Base-by-base conservation (phyloP, 768 basidiomycete species). In the Lactarius trivialis region DNA sequence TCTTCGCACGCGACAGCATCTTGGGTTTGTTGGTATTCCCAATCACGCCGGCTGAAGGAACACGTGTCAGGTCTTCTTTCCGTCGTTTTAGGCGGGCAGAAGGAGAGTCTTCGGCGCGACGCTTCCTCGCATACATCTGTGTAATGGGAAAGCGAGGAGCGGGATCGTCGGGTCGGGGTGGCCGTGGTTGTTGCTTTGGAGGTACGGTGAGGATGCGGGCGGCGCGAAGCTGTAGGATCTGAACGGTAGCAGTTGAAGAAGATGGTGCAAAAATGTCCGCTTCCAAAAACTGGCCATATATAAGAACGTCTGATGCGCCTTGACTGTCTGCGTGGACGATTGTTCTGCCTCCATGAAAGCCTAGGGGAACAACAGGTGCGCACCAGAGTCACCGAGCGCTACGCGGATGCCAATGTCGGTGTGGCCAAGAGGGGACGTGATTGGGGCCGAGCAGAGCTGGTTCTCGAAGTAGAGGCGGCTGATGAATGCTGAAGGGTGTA, bases 151-250 rank as follows among this genome's bases (percentile, higher is more conserved):
- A 77, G 19, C 89, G 86, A 8, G 89, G 89, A 6, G 85, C 89
- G 0, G 88, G 89, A 63, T 91, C 89, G 64, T 91, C 89, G 0
- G 89, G 89, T 37, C 89, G 78, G 4, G 85, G 86, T 0, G 76
- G 70, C 7, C 81, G 76, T 30, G 63, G 57, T 11, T 78, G 71
- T 17, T 72, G 68, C 36, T 71, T 65, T 1, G 75, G 76, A 51
- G 79, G 75, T 17, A 72, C 69, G 67, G 80, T 70, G 9, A 78
- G 76, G 62, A 89, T 78, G 43, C 85, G 82, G 0, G 82, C 86
- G 7, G 87, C 87, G 19, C 76, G 68, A 52, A 88, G 75, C 33
- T 76, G 73, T 24, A 88, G 70, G 0, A 60, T 67, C 1, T 71
- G 72, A 56, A 51, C 41, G 24, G 3, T 71, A 73, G 36, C 70